These are phyloP conservation scores for Cryphonectria japonica DNA, from an alignment of 2,329 filamentous ascomycete species.

Conservation along the genomic window DNA sequence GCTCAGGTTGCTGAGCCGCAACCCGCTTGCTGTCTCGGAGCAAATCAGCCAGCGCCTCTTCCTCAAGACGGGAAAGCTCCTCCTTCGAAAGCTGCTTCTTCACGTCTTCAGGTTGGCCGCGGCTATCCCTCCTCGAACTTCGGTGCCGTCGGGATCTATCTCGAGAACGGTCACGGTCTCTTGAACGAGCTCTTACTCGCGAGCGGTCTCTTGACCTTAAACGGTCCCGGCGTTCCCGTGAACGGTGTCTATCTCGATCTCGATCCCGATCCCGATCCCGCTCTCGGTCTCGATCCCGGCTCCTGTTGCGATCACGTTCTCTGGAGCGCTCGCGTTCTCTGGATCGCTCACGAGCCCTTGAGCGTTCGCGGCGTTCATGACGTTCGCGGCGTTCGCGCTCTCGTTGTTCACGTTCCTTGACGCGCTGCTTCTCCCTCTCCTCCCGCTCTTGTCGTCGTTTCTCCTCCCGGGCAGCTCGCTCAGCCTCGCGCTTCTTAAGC, in stretches of 20 bases:
- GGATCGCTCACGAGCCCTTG: conserved; percentile 50
- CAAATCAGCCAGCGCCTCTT: conserved; percentile 61
- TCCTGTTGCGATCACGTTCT: conserved; percentile 44
- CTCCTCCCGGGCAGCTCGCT: conserved; percentile 39
- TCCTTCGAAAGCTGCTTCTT: conserved; percentile 62
- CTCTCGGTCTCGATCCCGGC: conserved; percentile 44
- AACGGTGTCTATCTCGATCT: conserved; percentile 31
- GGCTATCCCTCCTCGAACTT: conserved; percentile 41
- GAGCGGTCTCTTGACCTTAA: conserved; percentile 36
- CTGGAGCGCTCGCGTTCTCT: conserved; percentile 51
- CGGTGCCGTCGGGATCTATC: conserved; percentile 40
- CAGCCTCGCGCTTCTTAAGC: conserved; percentile 39
- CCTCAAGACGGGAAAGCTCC: conserved; percentile 60
- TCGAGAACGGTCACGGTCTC: conserved; percentile 37
- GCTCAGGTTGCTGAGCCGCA: conserved; percentile 53
- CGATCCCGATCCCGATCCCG: conserved; percentile 42
- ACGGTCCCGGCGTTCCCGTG: conserved; percentile 36
- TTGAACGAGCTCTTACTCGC: conserved; percentile 36
- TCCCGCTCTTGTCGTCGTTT: conserved; percentile 42
- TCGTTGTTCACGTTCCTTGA: conserved; percentile 45
- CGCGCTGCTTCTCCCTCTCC: conserved; percentile 44
- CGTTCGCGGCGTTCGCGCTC: conserved; percentile 55
- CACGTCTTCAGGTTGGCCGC: conserved; percentile 47
- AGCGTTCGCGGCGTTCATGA: conserved; percentile 5
- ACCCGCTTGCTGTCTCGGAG: conserved; percentile 61